phyloP scores from a whole-genome alignment of 768 basidiomycete genomes.

The Lactifluus subvellereus region DNA sequence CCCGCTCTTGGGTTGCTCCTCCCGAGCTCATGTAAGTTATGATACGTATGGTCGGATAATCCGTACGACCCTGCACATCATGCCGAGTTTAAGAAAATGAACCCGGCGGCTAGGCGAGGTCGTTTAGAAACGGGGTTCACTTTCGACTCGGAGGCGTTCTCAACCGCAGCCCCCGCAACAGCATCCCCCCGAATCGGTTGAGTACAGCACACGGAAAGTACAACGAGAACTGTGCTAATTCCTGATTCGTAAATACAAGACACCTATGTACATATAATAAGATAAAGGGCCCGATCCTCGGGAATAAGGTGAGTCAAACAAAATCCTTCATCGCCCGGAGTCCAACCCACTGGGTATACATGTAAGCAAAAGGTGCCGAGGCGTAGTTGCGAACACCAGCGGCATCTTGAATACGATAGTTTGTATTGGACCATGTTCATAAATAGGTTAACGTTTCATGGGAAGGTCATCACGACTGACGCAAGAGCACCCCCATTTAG shows the following conservation, averaged over 20 bases:
- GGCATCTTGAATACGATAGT: neutral
- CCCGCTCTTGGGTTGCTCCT: neutral
- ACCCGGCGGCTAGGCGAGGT: neutral
- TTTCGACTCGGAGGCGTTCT: neutral
- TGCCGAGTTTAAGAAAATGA: no score
- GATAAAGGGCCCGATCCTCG: conserved; percentile 8
- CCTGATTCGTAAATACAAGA: neutral
- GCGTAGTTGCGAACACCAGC: neutral
- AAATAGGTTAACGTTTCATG: neutral
- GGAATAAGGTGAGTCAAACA: neutral
- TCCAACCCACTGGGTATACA: conserved; percentile 10
- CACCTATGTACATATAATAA: conserved; percentile 9
- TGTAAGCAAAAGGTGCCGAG: neutral
- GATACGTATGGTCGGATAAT: neutral
- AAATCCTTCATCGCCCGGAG: neutral
- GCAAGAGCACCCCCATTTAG: neutral
- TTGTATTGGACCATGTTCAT: neutral
- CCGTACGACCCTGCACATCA: neutral
- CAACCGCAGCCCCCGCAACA: neutral
- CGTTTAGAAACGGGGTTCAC: no score
- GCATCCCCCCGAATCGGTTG: neutral
- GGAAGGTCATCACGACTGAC: neutral
- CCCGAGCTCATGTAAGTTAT: no score
- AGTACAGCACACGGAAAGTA: neutral
- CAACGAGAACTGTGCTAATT: neutral